Evolutionary conservation across 768 basidiomycete genomes (phyloP), one percentile per base, ranked within the genome.

Genomic region (Coprinopsis marcescibilis): DNA sequence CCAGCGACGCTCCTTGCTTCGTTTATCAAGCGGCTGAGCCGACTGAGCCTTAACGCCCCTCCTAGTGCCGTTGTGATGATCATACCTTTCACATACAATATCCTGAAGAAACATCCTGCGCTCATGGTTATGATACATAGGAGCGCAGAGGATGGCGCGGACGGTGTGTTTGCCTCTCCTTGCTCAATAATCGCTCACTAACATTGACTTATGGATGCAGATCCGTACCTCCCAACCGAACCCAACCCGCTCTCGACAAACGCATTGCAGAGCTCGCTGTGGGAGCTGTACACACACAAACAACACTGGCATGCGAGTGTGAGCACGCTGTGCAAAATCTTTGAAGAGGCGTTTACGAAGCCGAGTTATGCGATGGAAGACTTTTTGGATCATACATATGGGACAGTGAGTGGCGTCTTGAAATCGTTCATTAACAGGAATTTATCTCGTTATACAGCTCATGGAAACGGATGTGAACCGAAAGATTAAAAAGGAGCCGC

Each of bases 301-400:
- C 64, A 71, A 19, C 95, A 99, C 64, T 97, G 97, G 60, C 83
- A 93, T 51, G 69, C 87, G 1, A 77, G 81, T 1, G 85, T 95
- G n/a, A 81, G 89, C n/a, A 89, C 89, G 0, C 63, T 98, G 37
- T 82, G 81, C 23, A 84, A 84, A 58, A 83, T 99, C 45, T 89
- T 96, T 55, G 74, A 75, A 11, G 92, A 94, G 60, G 84, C 87
- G 3, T 96, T 99, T 66, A 97, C 91, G n/a, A 97, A 95, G 59
- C 89, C 85, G 14, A 74, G 72, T 27, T 97, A 93, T 64, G 70
- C 80, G 12, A 78, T 96, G 80, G 95, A 98, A 55, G 95, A 98
- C 60, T 99, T 98, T 63, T 63, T 97, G 60, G 96, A 98, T 62
- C 95, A 98, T 60, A 87, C 88, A 2, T 92, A 90, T 57, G 76